Evolutionary conservation across 116 monocot species (phyloP).

Genomic region (Cymodocea nodosa): DNA sequence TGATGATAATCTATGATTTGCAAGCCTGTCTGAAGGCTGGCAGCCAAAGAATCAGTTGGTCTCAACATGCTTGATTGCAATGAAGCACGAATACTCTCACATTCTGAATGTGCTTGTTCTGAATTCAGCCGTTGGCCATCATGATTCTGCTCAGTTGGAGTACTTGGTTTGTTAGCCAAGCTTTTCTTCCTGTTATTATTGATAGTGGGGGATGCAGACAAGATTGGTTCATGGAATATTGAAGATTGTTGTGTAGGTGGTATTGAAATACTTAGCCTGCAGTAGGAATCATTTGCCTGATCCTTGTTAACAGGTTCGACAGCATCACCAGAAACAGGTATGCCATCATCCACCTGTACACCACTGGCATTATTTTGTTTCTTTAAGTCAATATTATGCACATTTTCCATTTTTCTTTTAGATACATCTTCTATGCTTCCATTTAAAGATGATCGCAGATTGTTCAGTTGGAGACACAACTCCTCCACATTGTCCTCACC

Average conservation of each 20-base stretch:
- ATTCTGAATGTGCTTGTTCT: slow-evolving; percentile 5
- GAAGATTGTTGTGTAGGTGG: slow-evolving; percentile 3
- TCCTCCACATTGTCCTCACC: slow-evolving; percentile 52
- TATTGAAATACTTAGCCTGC: not conserved
- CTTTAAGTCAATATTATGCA: not conserved
- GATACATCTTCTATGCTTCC: not conserved
- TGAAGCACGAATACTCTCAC: slow-evolving; percentile 41
- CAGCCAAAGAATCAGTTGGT: slow-evolving; percentile 73
- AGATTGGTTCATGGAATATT: slow-evolving; percentile 42
- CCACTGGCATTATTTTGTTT: not conserved
- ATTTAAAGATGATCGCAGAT: slow-evolving; percentile 21
- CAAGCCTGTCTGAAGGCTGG: slow-evolving; percentile 80
- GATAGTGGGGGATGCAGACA: slow-evolving; percentile 63
- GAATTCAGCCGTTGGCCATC: slow-evolving; percentile 7
- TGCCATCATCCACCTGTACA: not conserved
- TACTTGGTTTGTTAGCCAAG: slow-evolving; percentile 2
- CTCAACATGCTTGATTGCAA: slow-evolving; percentile 51
- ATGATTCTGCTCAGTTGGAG: slow-evolving; percentile 2
- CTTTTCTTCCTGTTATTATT: slow-evolving; percentile 30
- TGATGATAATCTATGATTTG: slow-evolving; percentile 74
- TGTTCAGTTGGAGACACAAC: slow-evolving; percentile 45
- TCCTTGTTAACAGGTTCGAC: not conserved
- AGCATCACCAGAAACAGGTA: not conserved
- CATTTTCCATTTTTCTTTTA: not conserved
- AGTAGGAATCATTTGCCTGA: not conserved